Base-by-base conservation (phyloP, 495 filamentous ascomycete genomes). In the Aspergillus panamensis region DNA sequence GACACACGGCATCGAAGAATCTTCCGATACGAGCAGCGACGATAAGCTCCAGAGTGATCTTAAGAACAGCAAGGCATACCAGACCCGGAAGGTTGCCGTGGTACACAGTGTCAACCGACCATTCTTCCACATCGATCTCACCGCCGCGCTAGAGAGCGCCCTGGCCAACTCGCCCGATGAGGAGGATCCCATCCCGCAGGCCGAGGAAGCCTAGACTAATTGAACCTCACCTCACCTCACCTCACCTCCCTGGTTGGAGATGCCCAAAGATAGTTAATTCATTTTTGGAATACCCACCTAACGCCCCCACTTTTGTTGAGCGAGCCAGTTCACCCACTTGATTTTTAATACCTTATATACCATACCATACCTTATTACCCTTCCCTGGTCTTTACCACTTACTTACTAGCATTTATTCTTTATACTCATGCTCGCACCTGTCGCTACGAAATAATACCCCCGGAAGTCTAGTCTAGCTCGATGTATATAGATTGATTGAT, bases 51-150 rank as follows among this genome's bases (percentile, higher is more conserved):
- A 82, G 40, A 75, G 71, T 31, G 72, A 79, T 59, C 63, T 84
- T 32, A 76, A 68, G 13, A 59, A 66, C 44, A 77, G 72, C 67
- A 75, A 78, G 64, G 72, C 74, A 3, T 80, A 78, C 65, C 74
- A 64, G 17, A 58, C 57, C 13, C 69, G 62, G 14, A 81, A 73
- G 68, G 71, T 84, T 33, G 90, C 88, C 2, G 77, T 88, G 12
- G 87, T 97, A 37, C 88, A 91, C 60, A 89, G 94, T 43, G 77
- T 96, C 56, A 92, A 94, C 73, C 73, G 90, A 63, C 94, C 94
- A 45, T 82, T 96, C 61, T 97, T 98, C 83, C 95, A 98, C 64
- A 84, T 95, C 55, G 94, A 98, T 68, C 70, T 98, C 29, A 96
- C 92, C 13, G 93, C 88, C 65, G 94, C 94, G 21, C 67, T 97